These are phyloP conservation scores for Glycine tomentella DNA, from an alignment of 306 rosid genomes.

Conservation along the genomic window DNA sequence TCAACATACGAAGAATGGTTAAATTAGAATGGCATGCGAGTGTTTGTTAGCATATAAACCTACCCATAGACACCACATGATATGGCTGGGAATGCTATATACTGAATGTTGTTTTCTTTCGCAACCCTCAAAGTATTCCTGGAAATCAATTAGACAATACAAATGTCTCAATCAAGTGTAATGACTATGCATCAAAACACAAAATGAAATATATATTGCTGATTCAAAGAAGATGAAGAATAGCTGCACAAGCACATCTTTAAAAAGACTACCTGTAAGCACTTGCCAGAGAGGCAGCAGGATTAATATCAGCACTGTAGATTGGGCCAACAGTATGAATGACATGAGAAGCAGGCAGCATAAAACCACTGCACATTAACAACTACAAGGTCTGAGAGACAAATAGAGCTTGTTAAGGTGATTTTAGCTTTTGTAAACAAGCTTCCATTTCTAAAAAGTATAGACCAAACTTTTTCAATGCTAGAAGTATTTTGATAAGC, in stretches of 20 bases:
- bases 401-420: neutral
- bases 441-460: neutral
- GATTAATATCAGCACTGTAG: constrained; percentile 53
- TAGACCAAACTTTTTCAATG: neutral
- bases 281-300: constrained; percentile 67
- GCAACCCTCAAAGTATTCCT: constrained; percentile 87
- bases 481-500: neutral
- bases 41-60: constrained; percentile 39
- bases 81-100: constrained; percentile 89
- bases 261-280: constrained; percentile 69
- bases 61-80: constrained; percentile 89
- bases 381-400: constrained; percentile 22
- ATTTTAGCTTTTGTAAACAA: neutral
- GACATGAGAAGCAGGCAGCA: constrained; percentile 78
- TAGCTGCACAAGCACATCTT: constrained; percentile 12
- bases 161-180: constrained; percentile 27
- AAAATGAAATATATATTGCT: neutral
- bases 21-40: neutral
- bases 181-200: constrained; percentile 8
- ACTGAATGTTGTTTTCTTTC: constrained; percentile 68
- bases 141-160: constrained; percentile 46
- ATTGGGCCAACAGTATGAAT: constrained; percentile 91
- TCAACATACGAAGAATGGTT: neutral
- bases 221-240: constrained; percentile 12
- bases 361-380: constrained; percentile 73